Base-by-base conservation (phyloP, 257 asterid species). In the Leonotis leonurus region DNA sequence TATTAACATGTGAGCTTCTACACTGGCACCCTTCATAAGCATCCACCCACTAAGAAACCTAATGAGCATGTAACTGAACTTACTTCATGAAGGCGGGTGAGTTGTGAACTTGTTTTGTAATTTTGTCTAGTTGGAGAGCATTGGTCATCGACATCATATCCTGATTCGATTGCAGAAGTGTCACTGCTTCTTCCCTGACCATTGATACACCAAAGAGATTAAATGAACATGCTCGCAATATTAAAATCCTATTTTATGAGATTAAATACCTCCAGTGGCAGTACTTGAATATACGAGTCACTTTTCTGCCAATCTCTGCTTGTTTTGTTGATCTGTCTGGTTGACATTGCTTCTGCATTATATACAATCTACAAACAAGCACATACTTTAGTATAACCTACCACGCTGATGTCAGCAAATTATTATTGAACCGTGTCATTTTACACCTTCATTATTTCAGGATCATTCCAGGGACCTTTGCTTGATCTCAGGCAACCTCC, bases 401-500 rank as follows among this genome's bases (percentile, higher is more conserved):
- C 48, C 35, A 64, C 24, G 30, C 40, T 5, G 32, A 12, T 35
- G 59, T 24, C 46, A 17, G 63, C 52, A 5, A 9, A 33, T 16
- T 58, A 51, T 62, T 51, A 18, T 32, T 56, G 39, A 61, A 55
- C 41, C 29, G 68, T 16, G 30, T 50, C 7, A 10, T 56, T 35
- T 20, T 36, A 51, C 74, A 88, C 98, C 95, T 91, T 88, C 86
- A 84, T 80, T 77, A 88, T 83, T 55, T 84, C 95, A 56, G 86
- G 95, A 83, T 91, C 92, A 75, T 69, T 86, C 98, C 98, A 91
- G 25, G 98, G 98, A 58, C 98, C 98, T 80, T 81, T 83, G 73
- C 78, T 83, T 27, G 98, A 86, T 78, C 84, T 81, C 68, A 91
- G 86, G 77, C 98, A 91, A 67, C 96, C 96, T 71, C 95, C 95